A percentile compares a stretch with the other conserved stretches of the same genome.
Evolutionary conservation across 768 basidiomycete genomes (phyloP).

Genomic region (Rhizopogon roseolus): DNA sequence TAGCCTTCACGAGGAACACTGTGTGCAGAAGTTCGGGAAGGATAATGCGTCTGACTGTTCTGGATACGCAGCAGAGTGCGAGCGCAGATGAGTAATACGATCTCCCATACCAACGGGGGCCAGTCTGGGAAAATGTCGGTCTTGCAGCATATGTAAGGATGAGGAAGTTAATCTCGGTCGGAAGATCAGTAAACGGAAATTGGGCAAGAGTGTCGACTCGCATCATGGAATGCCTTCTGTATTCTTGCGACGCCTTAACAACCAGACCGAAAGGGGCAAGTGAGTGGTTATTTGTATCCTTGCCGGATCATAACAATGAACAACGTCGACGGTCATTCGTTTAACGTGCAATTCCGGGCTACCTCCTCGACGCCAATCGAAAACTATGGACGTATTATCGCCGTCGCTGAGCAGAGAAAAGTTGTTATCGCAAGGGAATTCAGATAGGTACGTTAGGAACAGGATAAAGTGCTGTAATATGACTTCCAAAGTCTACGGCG

Average conservation of each 20-base stretch:
- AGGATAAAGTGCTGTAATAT: no score
- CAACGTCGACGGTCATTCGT: no score
- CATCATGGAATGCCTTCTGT: neutral
- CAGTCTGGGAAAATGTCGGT: conserved; percentile 9
- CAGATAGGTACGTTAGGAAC: no score
- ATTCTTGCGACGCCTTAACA: neutral
- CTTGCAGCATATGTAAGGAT: conserved; percentile 27
- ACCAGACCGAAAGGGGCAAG: conserved; percentile 5
- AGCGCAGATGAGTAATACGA: conserved; percentile 18
- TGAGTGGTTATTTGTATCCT: no score
- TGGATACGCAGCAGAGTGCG: conserved; percentile 30
- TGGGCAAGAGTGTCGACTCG: neutral
- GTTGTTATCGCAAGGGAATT: no score
- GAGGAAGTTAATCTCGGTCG: conserved; percentile 30
- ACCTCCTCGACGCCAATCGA: conserved; percentile 10
- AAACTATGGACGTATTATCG: no score
- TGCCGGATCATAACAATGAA: no score
- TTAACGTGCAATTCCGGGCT: no score
- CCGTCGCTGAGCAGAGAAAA: no score
- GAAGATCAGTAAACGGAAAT: conserved; percentile 19
- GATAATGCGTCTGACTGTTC: conserved; percentile 22
- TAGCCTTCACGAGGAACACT: conserved; percentile 22
- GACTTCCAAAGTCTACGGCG: conserved; percentile 26
- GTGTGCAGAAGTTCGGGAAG: conserved; percentile 37
- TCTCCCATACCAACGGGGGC: no score